Evolutionary conservation across 1,284 basidiomycete genomes (phyloP), one percentile per base, ranked within the genome.

Genomic region (Austroboletus novae-zelandiae): DNA sequence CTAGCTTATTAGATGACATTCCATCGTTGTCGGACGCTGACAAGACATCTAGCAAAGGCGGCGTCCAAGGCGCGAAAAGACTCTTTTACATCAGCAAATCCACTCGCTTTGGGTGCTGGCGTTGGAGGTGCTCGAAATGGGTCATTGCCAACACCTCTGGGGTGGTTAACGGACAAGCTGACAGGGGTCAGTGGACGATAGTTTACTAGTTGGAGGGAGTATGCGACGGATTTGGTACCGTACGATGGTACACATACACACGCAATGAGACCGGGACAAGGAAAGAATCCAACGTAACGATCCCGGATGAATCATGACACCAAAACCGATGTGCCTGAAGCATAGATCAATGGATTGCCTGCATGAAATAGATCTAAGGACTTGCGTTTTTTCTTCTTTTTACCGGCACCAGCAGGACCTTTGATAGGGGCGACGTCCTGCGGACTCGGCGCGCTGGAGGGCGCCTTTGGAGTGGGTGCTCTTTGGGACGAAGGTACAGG

Each of bases 101-200:
- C 89, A 9, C 77, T 91, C 40, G 81, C 88, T 10, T 67, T 90
- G 30, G 84, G 86, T 43, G 71, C 76, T 40, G 74, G 61, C 1
- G 64, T 80, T 31, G 81, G 83, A 9, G 80, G 83, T 18, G 71
- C 81, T 18, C 79, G 87, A 58, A 78, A 78, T 50, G 74, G 77
- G 37, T 77, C 78, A 45, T 56, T 88, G 46, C 86, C 83, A 58
- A 83, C 84, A 37, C 87, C 88, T n/a, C 69, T 91, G 2, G 84
- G 82, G 14, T 91, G 89, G 88, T 64, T 91, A 41, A 84, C 88
- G n/a, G 83, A 78, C 40, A 87, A 80, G 65, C 66, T 90, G 41
- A 77, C 84, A 5, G 84, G 85, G 30, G 81, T 77, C 36, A 45
- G 65, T 17, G 66, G 63, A 25, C 56, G 62, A 17, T 68, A 53